Base-by-base conservation (phyloP, 2,329 filamentous ascomycete genomes). In the Orbilia brochopaga region DNA sequence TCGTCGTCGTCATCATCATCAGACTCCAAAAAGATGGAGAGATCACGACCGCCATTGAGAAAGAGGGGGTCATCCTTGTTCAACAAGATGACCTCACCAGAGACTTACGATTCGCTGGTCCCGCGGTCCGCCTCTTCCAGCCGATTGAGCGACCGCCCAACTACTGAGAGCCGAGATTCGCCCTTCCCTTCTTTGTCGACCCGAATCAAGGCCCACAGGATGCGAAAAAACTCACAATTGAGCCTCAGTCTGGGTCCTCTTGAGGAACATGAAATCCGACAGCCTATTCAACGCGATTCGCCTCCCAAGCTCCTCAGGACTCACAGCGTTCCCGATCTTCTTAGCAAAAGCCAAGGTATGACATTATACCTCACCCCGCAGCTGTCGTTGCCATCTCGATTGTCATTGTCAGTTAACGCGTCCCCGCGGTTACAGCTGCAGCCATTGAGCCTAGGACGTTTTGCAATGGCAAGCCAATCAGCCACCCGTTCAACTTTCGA, bases 51-150 rank as follows among this genome's bases (percentile, higher is more conserved):
- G 37, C 60, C 35, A 24, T 19, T 72, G 35, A 63, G 67, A 48
- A 72, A 72, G 51, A 59, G 67, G 53, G 67, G 67, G 19, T 72
- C 67, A 10, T 72, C 67, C 7, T 57, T 72, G 55, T 72, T 72
- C 55, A 72, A 72, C 50, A 65, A 60, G 67, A 72, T 72, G 60
- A 72, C 67, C 21, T 64, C 67, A 32, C 67, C 64, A 24, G 67
- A 72, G 17, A 72, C 67, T 44, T 72, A 72, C 23, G 67, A 72
- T 21, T 72, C 67, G 8, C 42, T 72, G 23, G 67, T 72, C 27
- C 67, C 67, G 21, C 61, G 67, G 35, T 72, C 67, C 5, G 64
- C 67, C 51, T 72, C 67, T 35, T 72, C 67, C 13, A 72, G 67
- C 23, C 60, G 67, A 40, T 53, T 51, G 50, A 72, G 67, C 37